Evolutionary conservation across 352 stramenopile genomes (phyloP).

Genomic region (Phytophthora pistaciae): DNA sequence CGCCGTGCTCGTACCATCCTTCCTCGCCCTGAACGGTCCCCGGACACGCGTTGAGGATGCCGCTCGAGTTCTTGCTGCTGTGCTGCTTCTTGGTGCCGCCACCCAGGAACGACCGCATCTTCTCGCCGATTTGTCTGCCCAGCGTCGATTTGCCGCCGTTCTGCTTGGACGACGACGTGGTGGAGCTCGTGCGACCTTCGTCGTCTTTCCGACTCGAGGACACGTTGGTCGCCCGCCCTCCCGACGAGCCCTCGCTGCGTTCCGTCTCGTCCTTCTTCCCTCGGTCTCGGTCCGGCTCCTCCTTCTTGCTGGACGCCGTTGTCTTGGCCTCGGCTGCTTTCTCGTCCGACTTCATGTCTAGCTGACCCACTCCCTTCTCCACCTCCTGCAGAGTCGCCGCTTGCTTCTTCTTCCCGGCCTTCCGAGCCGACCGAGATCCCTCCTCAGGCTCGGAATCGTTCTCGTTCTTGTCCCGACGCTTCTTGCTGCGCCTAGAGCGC

Average conservation of each 20-base stretch:
- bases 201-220: constrained; percentile 64
- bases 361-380: constrained; percentile 47
- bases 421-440: constrained; percentile 35
- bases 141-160: constrained; percentile 48
- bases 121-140: constrained; percentile 83
- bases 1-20: constrained; percentile 90
- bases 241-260: constrained; percentile 33
- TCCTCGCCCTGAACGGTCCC: constrained; percentile 86
- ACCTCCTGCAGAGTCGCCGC: constrained; percentile 21
- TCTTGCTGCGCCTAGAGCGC: constrained; percentile 45
- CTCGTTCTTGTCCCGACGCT: constrained; percentile 48
- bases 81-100: constrained; percentile 74
- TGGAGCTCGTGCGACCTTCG: constrained; percentile 53
- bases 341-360: constrained; percentile 47
- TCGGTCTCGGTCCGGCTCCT: constrained; percentile 25
- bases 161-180: constrained; percentile 32
- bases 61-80: constrained; percentile 70
- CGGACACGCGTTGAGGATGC: constrained; percentile 83
- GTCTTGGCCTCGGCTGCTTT: constrained; percentile 19
- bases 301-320: constrained; percentile 20
- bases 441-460: constrained; percentile 44
- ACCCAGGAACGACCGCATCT: constrained; percentile 83
- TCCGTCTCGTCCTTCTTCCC: constrained; percentile 35
- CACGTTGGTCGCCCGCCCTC: constrained; percentile 25
- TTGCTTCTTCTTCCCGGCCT: constrained; percentile 41